Evolutionary conservation across 2,329 filamentous ascomycete genomes (phyloP), one percentile per base, ranked within the genome.

Genomic region (Ramularia endophylla): DNA sequence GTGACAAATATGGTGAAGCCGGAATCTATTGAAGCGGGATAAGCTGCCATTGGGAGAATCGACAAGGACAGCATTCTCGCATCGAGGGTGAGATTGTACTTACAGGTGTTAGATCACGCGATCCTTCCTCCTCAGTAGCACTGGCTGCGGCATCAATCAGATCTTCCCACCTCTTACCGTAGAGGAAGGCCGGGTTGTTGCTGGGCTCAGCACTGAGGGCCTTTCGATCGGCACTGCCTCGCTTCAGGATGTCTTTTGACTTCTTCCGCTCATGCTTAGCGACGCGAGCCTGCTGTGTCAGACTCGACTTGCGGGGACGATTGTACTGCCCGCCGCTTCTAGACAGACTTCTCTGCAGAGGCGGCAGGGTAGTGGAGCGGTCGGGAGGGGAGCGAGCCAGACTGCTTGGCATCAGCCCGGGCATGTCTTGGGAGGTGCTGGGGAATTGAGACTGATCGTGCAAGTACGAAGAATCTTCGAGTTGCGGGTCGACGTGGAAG

Each of bases 91-190:
- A 11, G 16, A 31, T 47, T 54, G 55, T 48, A 74, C 81, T 73
- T 77, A 94, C 86, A 59, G 86, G 86, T 62, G 87, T 94, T 61
- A 90, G 78, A 65, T 95, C 89, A 60, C 77, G 70, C 52, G 89
- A 88, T n/a, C 54, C 58, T 62, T 94, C 87, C 59, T 92, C 90
- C 67, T 94, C 89, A 3, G 87, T 94, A 19, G 89, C 88, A 47
- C 87, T 95, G 22, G 90, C 88, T 40, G 86, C 90, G 38, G 90
- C 90, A 65, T 95, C 89, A 51, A 97, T 94, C 46, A 97, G 74
- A 64, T 97, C 90, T 65, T 95, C 87, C 92, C 90, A 97, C 57
- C 90, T 77, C 68, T 92, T 94, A 51, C 87, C 88, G 66, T 85
- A 80, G 36, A 76, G 70, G 55, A 75, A 78, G 13, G 75, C 85